Conservation (phyloP, 495 filamentous ascomycete genomes). For the Neurospora hispaniola region DNA sequence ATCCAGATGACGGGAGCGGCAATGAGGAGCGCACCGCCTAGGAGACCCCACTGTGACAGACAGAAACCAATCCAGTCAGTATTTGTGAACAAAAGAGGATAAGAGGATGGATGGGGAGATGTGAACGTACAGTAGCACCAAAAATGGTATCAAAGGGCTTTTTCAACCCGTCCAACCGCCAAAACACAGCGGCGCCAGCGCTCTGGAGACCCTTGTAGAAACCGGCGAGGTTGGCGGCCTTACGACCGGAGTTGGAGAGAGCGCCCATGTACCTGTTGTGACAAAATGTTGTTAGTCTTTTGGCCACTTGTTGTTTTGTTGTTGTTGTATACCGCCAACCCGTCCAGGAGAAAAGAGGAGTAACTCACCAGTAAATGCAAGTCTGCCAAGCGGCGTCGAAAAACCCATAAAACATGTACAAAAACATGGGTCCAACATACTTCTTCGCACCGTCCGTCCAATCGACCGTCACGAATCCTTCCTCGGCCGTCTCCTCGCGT, state of each 20-base stretch:
- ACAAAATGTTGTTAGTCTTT: too few species aligned
- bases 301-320: too few species aligned
- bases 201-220: constrained; percentile 97
- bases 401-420: constrained; percentile 91
- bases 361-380: constrained; percentile 70
- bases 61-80: too few species aligned
- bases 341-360: background rate
- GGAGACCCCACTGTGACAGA: constrained; percentile 53
- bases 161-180: constrained; percentile 58
- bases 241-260: constrained; percentile 81
- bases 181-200: constrained; percentile 81
- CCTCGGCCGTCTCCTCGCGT: constrained; percentile 32
- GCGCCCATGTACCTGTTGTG: constrained; percentile 74
- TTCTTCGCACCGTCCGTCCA: constrained; percentile 45
- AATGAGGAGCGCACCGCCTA: constrained; percentile 58
- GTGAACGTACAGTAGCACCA: constrained; percentile 29
- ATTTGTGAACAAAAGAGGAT: background rate
- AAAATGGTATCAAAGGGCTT: constrained; percentile 57
- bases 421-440: constrained; percentile 75
- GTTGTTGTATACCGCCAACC: too few species aligned
- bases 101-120: background rate
- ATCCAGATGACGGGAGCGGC: constrained; percentile 72
- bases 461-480: constrained; percentile 40
- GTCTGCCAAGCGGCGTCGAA: constrained; percentile 84
- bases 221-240: constrained; percentile 84